phyloP scores from a whole-genome alignment of 2,329 filamentous ascomycete species.

The Fusarium sp. region DNA sequence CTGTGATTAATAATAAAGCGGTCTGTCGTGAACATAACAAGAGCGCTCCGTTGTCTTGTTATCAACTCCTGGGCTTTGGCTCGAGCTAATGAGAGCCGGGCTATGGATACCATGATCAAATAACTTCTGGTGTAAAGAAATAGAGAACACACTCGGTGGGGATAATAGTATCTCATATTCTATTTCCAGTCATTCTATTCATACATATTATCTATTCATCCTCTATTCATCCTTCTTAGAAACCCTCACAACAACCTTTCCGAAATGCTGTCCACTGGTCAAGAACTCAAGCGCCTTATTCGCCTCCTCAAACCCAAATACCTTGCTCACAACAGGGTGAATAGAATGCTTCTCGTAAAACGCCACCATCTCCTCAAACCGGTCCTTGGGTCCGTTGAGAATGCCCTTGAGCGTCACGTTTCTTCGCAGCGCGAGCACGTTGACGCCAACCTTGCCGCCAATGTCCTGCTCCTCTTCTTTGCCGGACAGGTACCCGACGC shows the following conservation, averaged over 20 bases:
- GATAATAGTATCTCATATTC: too few relatives aligned
- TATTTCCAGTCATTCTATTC: neutral
- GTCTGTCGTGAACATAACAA: too few relatives aligned
- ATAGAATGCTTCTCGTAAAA: slow-evolving; percentile 61
- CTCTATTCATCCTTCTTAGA: slow-evolving; percentile 40
- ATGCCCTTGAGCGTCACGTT: slow-evolving; percentile 67
- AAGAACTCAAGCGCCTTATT: slow-evolving; percentile 66
- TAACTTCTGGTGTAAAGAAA: too few relatives aligned
- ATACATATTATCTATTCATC: neutral
- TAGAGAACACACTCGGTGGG: too few relatives aligned
- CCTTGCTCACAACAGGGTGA: slow-evolving; percentile 61
- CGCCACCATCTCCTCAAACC: slow-evolving; percentile 66
- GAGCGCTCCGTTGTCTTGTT: too few relatives aligned
- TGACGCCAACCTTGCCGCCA: slow-evolving; percentile 64
- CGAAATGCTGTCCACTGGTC: slow-evolving; percentile 66
- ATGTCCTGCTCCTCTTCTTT: slow-evolving; percentile 65
- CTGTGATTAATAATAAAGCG: too few relatives aligned
- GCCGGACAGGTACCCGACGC: slow-evolving; percentile 63
- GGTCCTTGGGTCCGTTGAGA: slow-evolving; percentile 69
- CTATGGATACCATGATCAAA: too few relatives aligned
- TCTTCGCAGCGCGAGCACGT: slow-evolving; percentile 63
- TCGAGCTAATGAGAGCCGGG: too few relatives aligned
- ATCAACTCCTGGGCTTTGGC: too few relatives aligned
- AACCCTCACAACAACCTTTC: slow-evolving; percentile 66
- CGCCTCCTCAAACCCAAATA: slow-evolving; percentile 61